Evolutionary conservation across 768 basidiomycete genomes (phyloP).

Genomic region (Guyanaporus albipodus): DNA sequence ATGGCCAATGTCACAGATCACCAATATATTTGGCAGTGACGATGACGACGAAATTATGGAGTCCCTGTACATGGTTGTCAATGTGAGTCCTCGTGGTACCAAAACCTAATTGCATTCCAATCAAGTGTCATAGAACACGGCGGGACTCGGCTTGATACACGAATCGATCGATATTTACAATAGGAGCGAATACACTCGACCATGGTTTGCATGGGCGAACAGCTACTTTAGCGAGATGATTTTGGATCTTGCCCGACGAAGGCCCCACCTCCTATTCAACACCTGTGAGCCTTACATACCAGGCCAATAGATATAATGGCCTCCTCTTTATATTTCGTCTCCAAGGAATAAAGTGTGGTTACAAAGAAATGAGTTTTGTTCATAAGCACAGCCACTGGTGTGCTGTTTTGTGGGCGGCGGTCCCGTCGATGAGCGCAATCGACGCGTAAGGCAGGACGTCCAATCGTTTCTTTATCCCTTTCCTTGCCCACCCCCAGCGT

Average conservation of each 20-base stretch:
- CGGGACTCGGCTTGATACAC: conserved; percentile 72
- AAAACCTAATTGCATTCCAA: background rate
- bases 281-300: conserved; percentile 52
- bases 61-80: conserved; percentile 60
- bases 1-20: conserved; percentile 83
- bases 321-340: no score
- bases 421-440: conserved; percentile 14
- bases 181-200: conserved; percentile 53
- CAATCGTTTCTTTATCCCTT: conserved; percentile 4
- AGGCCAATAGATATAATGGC: conserved; percentile 38
- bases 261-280: conserved; percentile 65
- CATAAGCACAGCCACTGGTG: conserved; percentile 20
- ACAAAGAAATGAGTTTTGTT: background rate
- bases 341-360: no score
- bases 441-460: conserved; percentile 17
- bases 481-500: conserved; percentile 2
- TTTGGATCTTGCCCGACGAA: conserved; percentile 68
- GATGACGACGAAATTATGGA: conserved; percentile 64
- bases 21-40: conserved; percentile 70
- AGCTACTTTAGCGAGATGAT: conserved; percentile 84
- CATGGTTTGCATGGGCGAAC: conserved; percentile 84
- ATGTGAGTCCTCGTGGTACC: conserved; percentile 42
- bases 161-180: conserved; percentile 68
- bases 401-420: conserved; percentile 4
- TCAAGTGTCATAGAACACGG: conserved; percentile 52